Base-by-base conservation (phyloP, 1,284 basidiomycete species). In the Leccinum solheimii region DNA sequence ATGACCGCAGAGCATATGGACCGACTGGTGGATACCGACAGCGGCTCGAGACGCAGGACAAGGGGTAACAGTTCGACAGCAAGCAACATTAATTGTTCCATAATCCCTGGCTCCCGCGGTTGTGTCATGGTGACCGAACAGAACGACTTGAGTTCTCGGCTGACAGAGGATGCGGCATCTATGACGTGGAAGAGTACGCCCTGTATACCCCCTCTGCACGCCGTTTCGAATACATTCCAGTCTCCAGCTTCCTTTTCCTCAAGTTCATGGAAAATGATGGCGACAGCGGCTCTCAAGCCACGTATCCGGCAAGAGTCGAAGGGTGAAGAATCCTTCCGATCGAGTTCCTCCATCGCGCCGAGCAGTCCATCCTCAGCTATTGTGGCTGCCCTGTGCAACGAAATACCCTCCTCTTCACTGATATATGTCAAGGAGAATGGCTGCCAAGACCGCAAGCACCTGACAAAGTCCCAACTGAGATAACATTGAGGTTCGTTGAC, bases 281-380 rank as follows among this genome's bases (percentile, higher is more conserved):
- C 83, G 14, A 88, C 67, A 1, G 89, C 84, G 19, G 90, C 83
- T 5, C 90, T 82, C 10, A 91, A 72, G 7, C 80, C 82, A 26
- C 86, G 81, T 16, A 88, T 67, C 50, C 82, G 78, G 51, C 81
- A 78, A 58, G 80, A 77, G 21, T 80, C 75, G 56, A 78, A 82
- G 50, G 79, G 70, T 0, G 32, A 45, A 6, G 62, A 57, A 55
- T 73, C 69, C 8, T 56, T 49, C 21, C 69, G 64, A n/a, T 64
- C 59, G 14, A 92, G 72, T 67, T 88, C 85, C 50, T 86, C 84
- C 16, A 90, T 73, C 1, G 86, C 88, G n/a, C 83, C 83, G 0
- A 77, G 68, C 4, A 90, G 68, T 2, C 90, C 89, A 60, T 88
- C 84, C 38, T 90, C 83, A 1, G 82, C 85, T 19, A 91, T 82